Evolutionary conservation across 2,329 filamentous ascomycete species (phyloP).

Genomic region (Aspergillus transmontanensis): DNA sequence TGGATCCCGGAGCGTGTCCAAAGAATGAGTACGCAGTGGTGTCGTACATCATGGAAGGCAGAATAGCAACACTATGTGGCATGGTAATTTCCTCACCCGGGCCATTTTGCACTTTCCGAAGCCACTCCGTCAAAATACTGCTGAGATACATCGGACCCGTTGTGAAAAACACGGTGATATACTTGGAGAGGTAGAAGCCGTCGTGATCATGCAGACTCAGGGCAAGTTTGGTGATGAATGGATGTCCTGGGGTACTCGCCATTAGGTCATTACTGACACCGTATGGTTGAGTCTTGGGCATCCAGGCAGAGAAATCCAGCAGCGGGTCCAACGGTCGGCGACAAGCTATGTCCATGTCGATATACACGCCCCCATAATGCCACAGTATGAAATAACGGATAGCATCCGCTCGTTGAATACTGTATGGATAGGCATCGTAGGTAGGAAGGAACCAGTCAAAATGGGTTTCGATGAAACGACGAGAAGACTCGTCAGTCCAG

Average conservation of each 20-base stretch:
- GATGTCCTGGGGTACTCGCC: slow-evolving; percentile 14
- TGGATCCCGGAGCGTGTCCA: not conserved
- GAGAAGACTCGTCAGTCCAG: slow-evolving; percentile 24
- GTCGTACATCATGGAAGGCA: slow-evolving; percentile 2
- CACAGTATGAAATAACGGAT: slow-evolving; percentile 28
- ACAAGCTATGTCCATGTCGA: slow-evolving; percentile 24
- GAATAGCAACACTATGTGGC: not conserved
- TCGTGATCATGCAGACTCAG: slow-evolving; percentile 11
- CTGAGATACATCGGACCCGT: slow-evolving; percentile 17
- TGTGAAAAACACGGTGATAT: slow-evolving; percentile 18
- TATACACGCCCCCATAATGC: slow-evolving; percentile 29
- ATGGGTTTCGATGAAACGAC: slow-evolving; percentile 22
- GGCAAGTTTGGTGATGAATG: slow-evolving; percentile 14
- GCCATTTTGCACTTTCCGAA: not conserved
- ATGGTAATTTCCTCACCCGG: not conserved
- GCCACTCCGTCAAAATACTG: slow-evolving; percentile 11
- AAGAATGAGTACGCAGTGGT: slow-evolving; percentile 1
- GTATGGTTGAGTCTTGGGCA: slow-evolving; percentile 10
- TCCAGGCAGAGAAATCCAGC: slow-evolving; percentile 1
- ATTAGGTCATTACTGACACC: slow-evolving; percentile 20
- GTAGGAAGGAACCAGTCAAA: slow-evolving; percentile 27
- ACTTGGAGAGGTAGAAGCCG: slow-evolving; percentile 12
- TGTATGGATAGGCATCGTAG: slow-evolving; percentile 26
- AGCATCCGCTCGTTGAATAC: slow-evolving; percentile 26
- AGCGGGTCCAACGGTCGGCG: slow-evolving; percentile 6